Evolutionary conservation across 108 stramenopile species (phyloP).

Genomic region (Cyclotella choctawhatcheeana): DNA sequence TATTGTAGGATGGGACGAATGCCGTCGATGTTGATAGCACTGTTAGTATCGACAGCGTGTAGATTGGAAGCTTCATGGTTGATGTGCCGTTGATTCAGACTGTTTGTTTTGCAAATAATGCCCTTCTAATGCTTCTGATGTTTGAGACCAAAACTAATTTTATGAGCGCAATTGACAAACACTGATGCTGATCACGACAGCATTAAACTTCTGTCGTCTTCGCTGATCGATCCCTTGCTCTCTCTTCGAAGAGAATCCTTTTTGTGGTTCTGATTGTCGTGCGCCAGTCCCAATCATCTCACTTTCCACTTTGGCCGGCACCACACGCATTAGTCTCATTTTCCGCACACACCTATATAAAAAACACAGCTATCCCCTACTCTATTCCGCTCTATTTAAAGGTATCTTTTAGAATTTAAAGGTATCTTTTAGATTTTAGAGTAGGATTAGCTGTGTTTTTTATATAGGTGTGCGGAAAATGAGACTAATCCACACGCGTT

Average conservation of each 20-base stretch:
- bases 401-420: too few relatives aligned
- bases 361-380: too few relatives aligned
- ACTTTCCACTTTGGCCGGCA: too few relatives aligned
- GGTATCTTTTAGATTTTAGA: too few relatives aligned
- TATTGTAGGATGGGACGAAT: slow-evolving; percentile 1
- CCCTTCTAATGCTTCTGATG: neutral
- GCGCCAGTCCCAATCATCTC: too few relatives aligned
- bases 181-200: neutral
- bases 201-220: neutral
- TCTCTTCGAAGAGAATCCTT: slow-evolving; percentile 10
- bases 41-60: neutral
- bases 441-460: too few relatives aligned
- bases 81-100: neutral
- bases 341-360: too few relatives aligned
- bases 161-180: neutral
- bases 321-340: too few relatives aligned
- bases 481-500: too few relatives aligned
- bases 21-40: slow-evolving; percentile 1
- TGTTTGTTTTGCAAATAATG: neutral
- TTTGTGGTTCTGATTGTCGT: too few relatives aligned
- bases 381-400: too few relatives aligned
- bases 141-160: slow-evolving; percentile 2
- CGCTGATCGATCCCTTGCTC: neutral
- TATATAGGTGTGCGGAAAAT: too few relatives aligned
- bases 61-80: slow-evolving; percentile 3